Conservation (phyloP, 1,139 yeast species). For the Pichia sp. region DNA sequence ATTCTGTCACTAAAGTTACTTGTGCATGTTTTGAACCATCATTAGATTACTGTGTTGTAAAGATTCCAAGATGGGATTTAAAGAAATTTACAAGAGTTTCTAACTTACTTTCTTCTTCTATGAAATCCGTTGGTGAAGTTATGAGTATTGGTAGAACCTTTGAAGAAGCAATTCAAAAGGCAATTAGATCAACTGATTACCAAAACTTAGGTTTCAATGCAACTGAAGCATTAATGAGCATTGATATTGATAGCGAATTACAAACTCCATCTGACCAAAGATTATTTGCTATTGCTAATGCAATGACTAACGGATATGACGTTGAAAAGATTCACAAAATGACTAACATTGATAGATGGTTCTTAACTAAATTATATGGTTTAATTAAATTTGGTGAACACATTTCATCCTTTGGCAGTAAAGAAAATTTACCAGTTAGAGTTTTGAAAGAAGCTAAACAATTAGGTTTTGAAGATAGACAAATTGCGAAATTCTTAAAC, state of each 20-base stretch:
- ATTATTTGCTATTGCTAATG: conserved; percentile 94
- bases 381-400: conserved; percentile 64
- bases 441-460: conserved; percentile 86
- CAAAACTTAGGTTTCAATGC: conserved; percentile 90
- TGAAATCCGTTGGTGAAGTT: conserved; percentile 99
- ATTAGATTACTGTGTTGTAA: conserved; percentile 92
- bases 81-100: conserved; percentile 93
- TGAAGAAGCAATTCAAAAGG: conserved; percentile 97
- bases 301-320: conserved; percentile 74
- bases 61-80: conserved; percentile 99
- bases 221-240: conserved; percentile 80
- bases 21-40: conserved; percentile 98
- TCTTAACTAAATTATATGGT: conserved; percentile 76
- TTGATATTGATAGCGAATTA: conserved; percentile 84
- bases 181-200: conserved; percentile 93
- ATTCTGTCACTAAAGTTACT: conserved; percentile 91
- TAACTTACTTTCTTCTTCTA: conserved; percentile 80
- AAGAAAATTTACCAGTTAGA: conserved; percentile 54
- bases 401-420: conserved; percentile 53
- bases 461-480: conserved; percentile 95
- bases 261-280: conserved; percentile 97
- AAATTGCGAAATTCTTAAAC: conserved; percentile 82
- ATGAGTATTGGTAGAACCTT: conserved; percentile 98
- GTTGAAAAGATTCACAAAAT: conserved; percentile 90
- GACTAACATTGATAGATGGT: conserved; percentile 96